Conservation (phyloP, 2,329 filamentous ascomycete species). For the Penicillium olsonii region DNA sequence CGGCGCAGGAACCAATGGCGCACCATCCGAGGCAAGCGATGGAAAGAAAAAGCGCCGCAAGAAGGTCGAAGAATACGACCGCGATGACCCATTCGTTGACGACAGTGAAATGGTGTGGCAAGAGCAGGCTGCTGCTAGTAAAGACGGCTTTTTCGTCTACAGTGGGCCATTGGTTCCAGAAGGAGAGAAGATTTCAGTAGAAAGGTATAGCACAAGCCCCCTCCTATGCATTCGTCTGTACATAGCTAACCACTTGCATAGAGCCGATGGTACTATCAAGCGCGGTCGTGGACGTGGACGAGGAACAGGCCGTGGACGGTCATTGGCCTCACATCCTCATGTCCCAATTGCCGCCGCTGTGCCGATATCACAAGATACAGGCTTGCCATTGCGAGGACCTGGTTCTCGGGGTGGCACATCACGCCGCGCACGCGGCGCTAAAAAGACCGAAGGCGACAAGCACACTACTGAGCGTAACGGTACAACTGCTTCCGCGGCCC, state of each 20-base stretch:
- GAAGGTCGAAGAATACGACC: conserved; percentile 67
- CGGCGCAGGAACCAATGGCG: conserved; percentile 57
- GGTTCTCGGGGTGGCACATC: conserved; percentile 76
- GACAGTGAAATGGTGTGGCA: conserved; percentile 96
- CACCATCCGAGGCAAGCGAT: conserved; percentile 55
- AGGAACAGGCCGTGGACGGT: conserved; percentile 49
- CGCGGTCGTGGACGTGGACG: conserved; percentile 58
- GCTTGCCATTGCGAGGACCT: conserved; percentile 68
- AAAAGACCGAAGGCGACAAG: conserved; percentile 80
- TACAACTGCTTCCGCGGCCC: conserved; percentile 18
- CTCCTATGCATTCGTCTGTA: conserved; percentile 35
- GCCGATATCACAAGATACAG: conserved; percentile 85
- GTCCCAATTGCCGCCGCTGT: conserved; percentile 76
- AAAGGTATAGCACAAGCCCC: conserved; percentile 53
- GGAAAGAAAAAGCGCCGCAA: conserved; percentile 73
- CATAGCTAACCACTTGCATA: conserved; percentile 39
- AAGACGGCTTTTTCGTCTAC: conserved; percentile 98
- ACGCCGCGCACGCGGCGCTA: conserved; percentile 82
- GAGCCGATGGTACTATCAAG: conserved; percentile 72
- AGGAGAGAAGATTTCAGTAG: conserved; percentile 71
- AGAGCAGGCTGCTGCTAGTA: conserved; percentile 87
- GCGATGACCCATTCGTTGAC: conserved; percentile 72
- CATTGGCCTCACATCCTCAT: conserved; percentile 70
- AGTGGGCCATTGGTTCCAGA: conserved; percentile 87
- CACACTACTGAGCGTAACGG: conserved; percentile 72